These are phyloP conservation scores for Camptophora hylomeconis DNA, from an alignment of 2,329 filamentous ascomycete species.

Conservation along the genomic window DNA sequence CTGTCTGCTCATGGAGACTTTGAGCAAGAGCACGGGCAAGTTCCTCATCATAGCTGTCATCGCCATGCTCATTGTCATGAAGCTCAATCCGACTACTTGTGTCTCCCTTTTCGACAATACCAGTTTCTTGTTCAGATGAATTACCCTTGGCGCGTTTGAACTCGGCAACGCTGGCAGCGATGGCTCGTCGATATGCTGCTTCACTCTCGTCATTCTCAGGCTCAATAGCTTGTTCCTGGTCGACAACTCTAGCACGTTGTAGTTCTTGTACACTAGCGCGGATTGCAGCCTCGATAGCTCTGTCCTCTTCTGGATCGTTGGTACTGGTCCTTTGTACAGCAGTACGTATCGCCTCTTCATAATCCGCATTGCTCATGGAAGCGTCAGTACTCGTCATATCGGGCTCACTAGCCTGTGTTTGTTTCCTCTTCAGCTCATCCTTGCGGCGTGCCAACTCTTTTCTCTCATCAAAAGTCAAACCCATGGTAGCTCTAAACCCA, in stretches of 20 bases:
- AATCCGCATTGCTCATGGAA: constrained; percentile 32
- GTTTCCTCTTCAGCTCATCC: constrained; percentile 15
- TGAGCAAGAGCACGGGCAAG: constrained; percentile 19
- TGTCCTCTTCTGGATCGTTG: constrained; percentile 58
- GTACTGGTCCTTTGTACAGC: constrained; percentile 59
- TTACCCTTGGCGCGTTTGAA: constrained; percentile 9
- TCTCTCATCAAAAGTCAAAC: constrained; percentile 38
- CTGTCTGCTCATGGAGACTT: constrained; percentile 10
- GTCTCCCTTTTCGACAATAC: neutral
- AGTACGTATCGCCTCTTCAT: constrained; percentile 58
- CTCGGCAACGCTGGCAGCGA: constrained; percentile 16
- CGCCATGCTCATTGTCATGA: too few relatives aligned
- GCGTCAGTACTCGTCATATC: constrained; percentile 11
- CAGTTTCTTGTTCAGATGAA: constrained; percentile 3
- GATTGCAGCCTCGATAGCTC: constrained; percentile 58
- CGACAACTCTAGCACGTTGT: constrained; percentile 22
- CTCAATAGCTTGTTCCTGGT: constrained; percentile 18
- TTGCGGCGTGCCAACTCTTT: constrained; percentile 33
- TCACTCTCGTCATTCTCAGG: constrained; percentile 14
- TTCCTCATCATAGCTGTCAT: neutral
- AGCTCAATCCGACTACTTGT: too few relatives aligned
- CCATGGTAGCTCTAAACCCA: constrained; percentile 38
- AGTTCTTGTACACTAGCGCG: constrained; percentile 55
- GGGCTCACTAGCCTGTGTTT: constrained; percentile 16
- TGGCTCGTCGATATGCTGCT: constrained; percentile 20